Percentiles rank a stretch among this genome's conserved stretches.
These are phyloP conservation scores for Trametes meyenii DNA, from an alignment of 768 basidiomycete genomes.

Conservation along the genomic window DNA sequence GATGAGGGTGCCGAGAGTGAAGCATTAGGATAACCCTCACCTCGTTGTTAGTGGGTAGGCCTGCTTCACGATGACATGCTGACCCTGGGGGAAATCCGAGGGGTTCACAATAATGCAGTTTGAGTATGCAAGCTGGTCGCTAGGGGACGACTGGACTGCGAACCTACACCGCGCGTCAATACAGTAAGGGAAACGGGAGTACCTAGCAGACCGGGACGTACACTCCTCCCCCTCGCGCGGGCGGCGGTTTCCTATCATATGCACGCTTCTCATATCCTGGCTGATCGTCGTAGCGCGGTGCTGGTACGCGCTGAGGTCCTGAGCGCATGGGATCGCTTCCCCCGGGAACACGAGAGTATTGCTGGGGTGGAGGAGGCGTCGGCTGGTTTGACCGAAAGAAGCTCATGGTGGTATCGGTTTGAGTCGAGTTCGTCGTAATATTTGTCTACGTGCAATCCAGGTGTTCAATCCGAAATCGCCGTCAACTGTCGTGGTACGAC, in stretches of 20 bases:
- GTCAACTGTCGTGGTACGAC: neutral
- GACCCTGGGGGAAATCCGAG: constrained; percentile 69
- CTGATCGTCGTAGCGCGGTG: constrained; percentile 35
- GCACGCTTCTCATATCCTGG: constrained; percentile 34
- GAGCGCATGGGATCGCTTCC: constrained; percentile 28
- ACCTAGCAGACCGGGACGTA: neutral
- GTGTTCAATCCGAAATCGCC: neutral
- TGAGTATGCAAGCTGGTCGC: constrained; percentile 60
- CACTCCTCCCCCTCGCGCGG: constrained; percentile 28
- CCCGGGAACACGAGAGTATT: constrained; percentile 48
- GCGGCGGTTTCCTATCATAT: constrained; percentile 26
- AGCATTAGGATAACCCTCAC: constrained; percentile 45
- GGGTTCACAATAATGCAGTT: constrained; percentile 84
- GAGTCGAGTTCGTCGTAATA: neutral
- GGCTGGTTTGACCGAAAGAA: constrained; percentile 26
- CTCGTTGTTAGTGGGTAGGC: constrained; percentile 70
- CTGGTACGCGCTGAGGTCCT: constrained; percentile 27
- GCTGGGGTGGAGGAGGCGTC: constrained; percentile 38
- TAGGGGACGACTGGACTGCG: constrained; percentile 30
- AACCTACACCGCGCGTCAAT: constrained; percentile 22
- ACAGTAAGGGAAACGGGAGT: neutral
- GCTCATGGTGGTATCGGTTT: constrained; percentile 20
- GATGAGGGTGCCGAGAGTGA: neutral
- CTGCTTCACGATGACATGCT: constrained; percentile 78
- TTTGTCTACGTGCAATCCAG: neutral